Percentiles rank a stretch among this genome's conserved stretches.
These are phyloP conservation scores for Buddleja alternifolia DNA, from an alignment of 257 asterid species.

Conservation along the genomic window DNA sequence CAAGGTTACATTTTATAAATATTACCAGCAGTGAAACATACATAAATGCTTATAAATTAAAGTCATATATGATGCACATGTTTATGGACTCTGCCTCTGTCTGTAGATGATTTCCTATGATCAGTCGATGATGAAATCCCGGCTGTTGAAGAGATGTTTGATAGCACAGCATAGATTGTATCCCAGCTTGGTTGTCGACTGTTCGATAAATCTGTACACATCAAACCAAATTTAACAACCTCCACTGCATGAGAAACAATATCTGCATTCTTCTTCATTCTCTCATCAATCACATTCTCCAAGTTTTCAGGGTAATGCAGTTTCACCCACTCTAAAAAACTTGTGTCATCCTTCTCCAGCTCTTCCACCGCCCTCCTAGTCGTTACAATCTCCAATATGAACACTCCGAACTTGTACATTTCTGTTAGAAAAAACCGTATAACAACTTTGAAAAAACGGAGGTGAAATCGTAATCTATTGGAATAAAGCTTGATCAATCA, in stretches of 20 bases:
- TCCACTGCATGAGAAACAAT: slow-evolving; percentile 36
- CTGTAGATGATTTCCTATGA: background rate
- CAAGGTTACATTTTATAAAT: too few relatives aligned
- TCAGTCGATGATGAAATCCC: slow-evolving; percentile 5
- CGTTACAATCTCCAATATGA: slow-evolving; percentile 48
- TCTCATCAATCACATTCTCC: slow-evolving; percentile 50
- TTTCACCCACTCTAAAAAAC: slow-evolving; percentile 51
- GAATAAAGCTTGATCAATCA: too few relatives aligned
- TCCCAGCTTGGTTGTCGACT: slow-evolving; percentile 50
- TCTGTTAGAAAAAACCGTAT: slow-evolving; percentile 29
- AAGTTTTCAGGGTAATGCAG: slow-evolving; percentile 37
- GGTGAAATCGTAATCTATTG: too few relatives aligned
- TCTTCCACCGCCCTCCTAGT: slow-evolving; percentile 40
- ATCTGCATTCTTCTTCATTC: slow-evolving; percentile 41
- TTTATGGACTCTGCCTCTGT: slow-evolving; percentile 22
- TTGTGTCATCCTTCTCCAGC: slow-evolving; percentile 34
- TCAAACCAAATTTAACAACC: slow-evolving; percentile 42
- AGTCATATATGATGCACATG: slow-evolving; percentile 32
- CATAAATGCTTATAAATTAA: too few relatives aligned
- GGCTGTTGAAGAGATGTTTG: slow-evolving; percentile 23
- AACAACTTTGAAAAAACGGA: background rate
- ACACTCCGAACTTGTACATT: slow-evolving; percentile 45
- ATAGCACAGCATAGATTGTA: slow-evolving; percentile 31
- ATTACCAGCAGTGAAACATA: too few relatives aligned
- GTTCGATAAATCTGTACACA: slow-evolving; percentile 49